phyloP scores from a whole-genome alignment of 257 asterid species.

The Primulina eburnea region DNA sequence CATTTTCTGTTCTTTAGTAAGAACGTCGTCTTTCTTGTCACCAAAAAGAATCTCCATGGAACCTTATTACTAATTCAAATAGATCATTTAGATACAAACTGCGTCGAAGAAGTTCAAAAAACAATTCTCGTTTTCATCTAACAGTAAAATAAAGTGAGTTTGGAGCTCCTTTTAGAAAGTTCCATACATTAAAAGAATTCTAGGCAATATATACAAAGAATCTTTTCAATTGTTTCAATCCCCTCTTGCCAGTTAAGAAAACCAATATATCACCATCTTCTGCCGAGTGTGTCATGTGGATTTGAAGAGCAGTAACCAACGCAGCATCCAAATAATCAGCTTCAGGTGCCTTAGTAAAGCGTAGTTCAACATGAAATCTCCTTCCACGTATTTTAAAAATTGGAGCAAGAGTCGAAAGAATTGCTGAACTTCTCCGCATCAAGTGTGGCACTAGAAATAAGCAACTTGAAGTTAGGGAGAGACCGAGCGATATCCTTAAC shows the following conservation, averaged over 20 bases:
- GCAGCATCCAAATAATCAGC: conserved; percentile 98
- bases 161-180: too few relatives aligned
- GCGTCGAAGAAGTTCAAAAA: too few relatives aligned
- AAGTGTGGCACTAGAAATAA: conserved; percentile 90
- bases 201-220: conserved; percentile 20
- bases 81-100: too few relatives aligned
- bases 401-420: conserved; percentile 64
- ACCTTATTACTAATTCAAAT: too few relatives aligned
- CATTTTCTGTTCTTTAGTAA: too few relatives aligned
- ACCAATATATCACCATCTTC: conserved; percentile 90
- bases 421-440: conserved; percentile 86
- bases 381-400: conserved; percentile 88
- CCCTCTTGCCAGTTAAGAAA: conserved; percentile 82
- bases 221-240: conserved; percentile 64
- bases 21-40: too few relatives aligned
- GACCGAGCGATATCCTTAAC: conserved; percentile 87
- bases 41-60: too few relatives aligned
- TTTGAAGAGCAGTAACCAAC: conserved; percentile 82
- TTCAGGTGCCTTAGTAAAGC: conserved; percentile 92
- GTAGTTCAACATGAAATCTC: conserved; percentile 87
- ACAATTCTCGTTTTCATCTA: too few relatives aligned
- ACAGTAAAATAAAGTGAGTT: too few relatives aligned
- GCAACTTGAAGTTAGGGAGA: conserved; percentile 84
- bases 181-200: too few relatives aligned
- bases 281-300: conserved; percentile 79